Evolutionary conservation across 1,139 yeast genomes (phyloP), one percentile per base, ranked within the genome.

Genomic region (Debaryomycetaceae sp.): DNA sequence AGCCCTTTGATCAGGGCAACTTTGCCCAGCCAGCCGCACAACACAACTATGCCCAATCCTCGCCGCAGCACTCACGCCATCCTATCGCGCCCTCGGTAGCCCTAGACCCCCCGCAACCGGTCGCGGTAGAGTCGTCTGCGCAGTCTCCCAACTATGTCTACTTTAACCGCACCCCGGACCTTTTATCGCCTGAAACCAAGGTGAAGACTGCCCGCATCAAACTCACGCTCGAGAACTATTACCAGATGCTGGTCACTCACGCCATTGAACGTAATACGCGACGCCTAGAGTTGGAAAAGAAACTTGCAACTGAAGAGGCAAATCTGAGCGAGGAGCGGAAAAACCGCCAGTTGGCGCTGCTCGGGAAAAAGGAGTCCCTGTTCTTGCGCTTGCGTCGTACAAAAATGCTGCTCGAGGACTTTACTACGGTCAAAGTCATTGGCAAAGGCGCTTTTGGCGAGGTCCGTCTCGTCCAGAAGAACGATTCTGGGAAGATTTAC

Each of bases 381-480:
- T 80, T 78, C 40, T 62, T 80, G 44, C 62, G 92, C 43, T 59
- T 80, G 35, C 63, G 90, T 49, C 68, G 92, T 58, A 80, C 92
- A 4, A 73, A 83, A 49, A 54, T 80, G 31, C 65, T 85, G 1
- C 51, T 80, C 29, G 87, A 78, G 30, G 92, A 80, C 53, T 80
- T 80, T 49, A 69, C 63, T 33, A 79, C 90, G 1, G 87, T 80
- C 19, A 80, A 80, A 50, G 90, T 80, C 14, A 80, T 80, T 43
- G 92, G 92, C 41, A 80, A 80, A 49, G 92, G 92, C 50, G 92
- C 92, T 0, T 80, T 80, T 55, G 92, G 92, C 43, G 92, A 80
- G 46, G 92, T 80, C 27, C 59, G 92, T 44, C 57, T 80, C 35
- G 92, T 79, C n/a, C 92, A 80, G 51, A 80, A 80, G 59, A 68